Base-by-base conservation (phyloP, 495 filamentous ascomycete species). In the Bryoglossum gracile region DNA sequence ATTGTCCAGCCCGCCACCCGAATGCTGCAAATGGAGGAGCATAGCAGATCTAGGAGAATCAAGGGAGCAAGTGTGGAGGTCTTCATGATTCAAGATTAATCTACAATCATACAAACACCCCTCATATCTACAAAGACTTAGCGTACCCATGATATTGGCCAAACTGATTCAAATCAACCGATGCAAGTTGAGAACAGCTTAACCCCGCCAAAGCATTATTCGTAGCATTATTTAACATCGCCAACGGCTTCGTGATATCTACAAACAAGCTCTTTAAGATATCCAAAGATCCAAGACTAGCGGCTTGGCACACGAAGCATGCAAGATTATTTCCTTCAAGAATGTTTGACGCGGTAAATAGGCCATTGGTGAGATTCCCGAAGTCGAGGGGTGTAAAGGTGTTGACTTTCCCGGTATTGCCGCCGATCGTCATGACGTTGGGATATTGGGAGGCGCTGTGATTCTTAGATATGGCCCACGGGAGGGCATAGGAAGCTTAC, bases 351-450 rank as follows among this genome's bases (percentile, higher is more conserved):
- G 62, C 39, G 50, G 70, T 68, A 48, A 65, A 67, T 8, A 74
- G 61, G 9, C 76, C 77, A 6, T 68, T 70, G 9, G 74, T 79
- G 21, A 81, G 30, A 30, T 69, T 58, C 0, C 56, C 60, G 4
- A 70, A 41, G 51, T 81, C 65, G 39, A 80, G 48, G 14, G 68
- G 67, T 13, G 65, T 63, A 58, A 80, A 82, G 39, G 68, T 70
- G 60, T 82, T 72, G 4, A 73, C 65, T 0, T 58, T 66, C 8
- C 76, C 75, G 6, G 67, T 68, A 58, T 82, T 81, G 32, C 78
- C 76, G 32, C 79, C 78, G 24, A 79, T 54, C 33, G 62, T 64
- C 33, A 62, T 46, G 48, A 67, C 40, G 19, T 57, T 28, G 0
- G 60, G 48, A 17, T 51, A 51, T 19, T 43, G 62, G 17, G 43